These are phyloP conservation scores for Picochlorum sp. DNA, from an alignment of 139 green algal genomes.

Conservation along the genomic window DNA sequence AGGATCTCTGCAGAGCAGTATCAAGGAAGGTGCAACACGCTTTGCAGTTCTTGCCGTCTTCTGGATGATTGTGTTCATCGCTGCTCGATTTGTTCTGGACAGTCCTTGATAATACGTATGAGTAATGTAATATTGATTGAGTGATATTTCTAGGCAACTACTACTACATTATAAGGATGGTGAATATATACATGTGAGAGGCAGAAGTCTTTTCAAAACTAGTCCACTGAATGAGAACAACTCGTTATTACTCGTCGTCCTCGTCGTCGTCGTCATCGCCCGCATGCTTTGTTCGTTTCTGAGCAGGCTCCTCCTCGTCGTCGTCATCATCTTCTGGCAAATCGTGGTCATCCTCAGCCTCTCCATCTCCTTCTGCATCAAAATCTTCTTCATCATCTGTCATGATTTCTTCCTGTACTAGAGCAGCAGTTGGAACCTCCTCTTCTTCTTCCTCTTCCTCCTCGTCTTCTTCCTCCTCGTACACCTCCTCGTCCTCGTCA, in stretches of 20 bases:
- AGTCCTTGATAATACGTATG: slow-evolving; percentile 5
- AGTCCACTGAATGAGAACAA: too few relatives aligned
- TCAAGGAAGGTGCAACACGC: slow-evolving; percentile 20
- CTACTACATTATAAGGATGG: too few relatives aligned
- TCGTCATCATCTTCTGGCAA: slow-evolving; percentile 18
- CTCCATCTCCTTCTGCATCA: slow-evolving; percentile 18
- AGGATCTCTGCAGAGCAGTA: slow-evolving; percentile 11
- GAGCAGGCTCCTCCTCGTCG: slow-evolving; percentile 13
- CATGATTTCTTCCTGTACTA: slow-evolving; percentile 2
- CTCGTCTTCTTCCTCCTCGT: slow-evolving; percentile 5
- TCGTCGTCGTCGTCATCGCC: not conserved
- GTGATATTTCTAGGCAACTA: too few relatives aligned
- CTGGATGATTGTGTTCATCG: slow-evolving; percentile 47
- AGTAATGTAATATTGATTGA: slow-evolving; percentile 4
- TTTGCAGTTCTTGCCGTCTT: slow-evolving; percentile 42
- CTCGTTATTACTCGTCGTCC: too few relatives aligned
- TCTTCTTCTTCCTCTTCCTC: slow-evolving; percentile 8
- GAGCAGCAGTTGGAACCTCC: slow-evolving; percentile 7
- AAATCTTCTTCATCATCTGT: slow-evolving; percentile 13
- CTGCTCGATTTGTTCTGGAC: slow-evolving; percentile 39
- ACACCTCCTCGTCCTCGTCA: not conserved
- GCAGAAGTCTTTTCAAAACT: too few relatives aligned
- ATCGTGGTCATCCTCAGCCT: slow-evolving; percentile 26
- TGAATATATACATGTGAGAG: too few relatives aligned
- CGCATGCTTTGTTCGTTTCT: not conserved